Percentiles rank a stretch among this genome's conserved stretches.
phyloP scores from a whole-genome alignment of 208 protist species.

The Porcisia deanei region DNA sequence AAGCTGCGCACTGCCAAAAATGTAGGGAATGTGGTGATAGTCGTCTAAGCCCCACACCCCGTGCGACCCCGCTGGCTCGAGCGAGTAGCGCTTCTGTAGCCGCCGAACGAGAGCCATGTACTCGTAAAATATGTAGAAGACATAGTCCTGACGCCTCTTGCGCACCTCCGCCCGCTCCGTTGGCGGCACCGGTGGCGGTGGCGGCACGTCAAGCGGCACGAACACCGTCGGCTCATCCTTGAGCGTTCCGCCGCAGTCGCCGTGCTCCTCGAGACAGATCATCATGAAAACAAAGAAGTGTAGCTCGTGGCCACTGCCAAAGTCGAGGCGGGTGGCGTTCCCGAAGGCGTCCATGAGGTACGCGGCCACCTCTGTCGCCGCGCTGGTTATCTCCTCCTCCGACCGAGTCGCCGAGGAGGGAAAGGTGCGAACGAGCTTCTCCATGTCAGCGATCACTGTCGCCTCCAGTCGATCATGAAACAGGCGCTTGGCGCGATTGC shows the following conservation, averaged over 20 bases:
- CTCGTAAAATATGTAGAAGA: constrained; percentile 88
- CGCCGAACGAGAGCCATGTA: constrained; percentile 95
- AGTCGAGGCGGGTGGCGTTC: constrained; percentile 97
- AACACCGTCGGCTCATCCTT: constrained; percentile 31
- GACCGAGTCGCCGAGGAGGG: constrained; percentile 21
- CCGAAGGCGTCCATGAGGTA: constrained; percentile 96
- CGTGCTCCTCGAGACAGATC: constrained; percentile 83
- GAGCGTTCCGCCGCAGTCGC: constrained; percentile 61
- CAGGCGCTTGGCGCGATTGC: constrained; percentile 83
- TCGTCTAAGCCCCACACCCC: constrained; percentile 99
- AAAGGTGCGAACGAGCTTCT: constrained; percentile 51
- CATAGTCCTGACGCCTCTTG: constrained; percentile 68
- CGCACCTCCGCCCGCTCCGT: constrained; percentile 18
- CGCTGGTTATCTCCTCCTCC: constrained; percentile 22
- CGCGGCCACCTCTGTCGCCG: constrained; percentile 78
- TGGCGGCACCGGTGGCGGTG: constrained; percentile 39
- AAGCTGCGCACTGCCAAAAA: constrained; percentile 97
- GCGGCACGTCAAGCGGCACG: constrained; percentile 34
- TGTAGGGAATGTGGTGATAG: constrained; percentile 98
- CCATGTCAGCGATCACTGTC: constrained; percentile 47
- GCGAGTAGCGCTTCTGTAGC: constrained; percentile 81
- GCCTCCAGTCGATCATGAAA: constrained; percentile 67
- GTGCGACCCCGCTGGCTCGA: constrained; percentile 98
- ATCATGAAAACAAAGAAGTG: constrained; percentile 95
- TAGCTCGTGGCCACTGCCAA: constrained; percentile 99